Base-by-base conservation (phyloP, 2,329 filamentous ascomycete genomes). In the Diaporthe vaccinii region DNA sequence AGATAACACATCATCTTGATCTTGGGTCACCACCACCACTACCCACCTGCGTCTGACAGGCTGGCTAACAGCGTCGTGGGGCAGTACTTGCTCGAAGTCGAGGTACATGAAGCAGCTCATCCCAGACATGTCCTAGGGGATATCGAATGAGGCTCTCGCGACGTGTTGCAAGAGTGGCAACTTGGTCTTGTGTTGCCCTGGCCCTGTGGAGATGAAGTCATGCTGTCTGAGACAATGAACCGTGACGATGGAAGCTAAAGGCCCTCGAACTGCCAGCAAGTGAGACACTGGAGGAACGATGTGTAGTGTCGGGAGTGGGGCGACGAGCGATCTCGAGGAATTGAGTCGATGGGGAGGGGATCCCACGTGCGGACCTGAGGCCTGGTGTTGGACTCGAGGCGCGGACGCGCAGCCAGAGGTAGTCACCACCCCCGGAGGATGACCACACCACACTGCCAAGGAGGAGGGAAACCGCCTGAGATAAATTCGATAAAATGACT, bases 151-250 rank as follows among this genome's bases (percentile, higher is more conserved):
- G 70, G 70, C 70, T 73, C 70, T 55, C 34, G 46, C n/a, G 25
- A 41, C 36, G n/a, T 31, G 70, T 17, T 36, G 9, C 25, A 34
- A n/a, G 12, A 31, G 58, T 65, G 34, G 9, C 49, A 46, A 44
- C 25, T 12, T 25, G 36, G 31, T 44, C 58, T 65, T 73, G 71
- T 73, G 71, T 22, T 73, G 25, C 58, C 58, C 58, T 25, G 58
- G 71, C 58, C 36, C 61, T 65, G 58, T 57, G 71, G 71, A 59
- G 41, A 44, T 73, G 58, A 73, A 73, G 71, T 65, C 71, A 73
- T 73, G 12, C 12, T 65, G 71, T 46, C 58, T 73, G 58, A 73
- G 49, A 73, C 71, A 55, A 7, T 44, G 58, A n/a, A 22, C 36
- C 46, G 71, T 73, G 71, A 67, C 49, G 51, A 41, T 4, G 46